These are phyloP conservation scores for Candida piceae DNA, from an alignment of 805 yeast species.

Conservation along the genomic window DNA sequence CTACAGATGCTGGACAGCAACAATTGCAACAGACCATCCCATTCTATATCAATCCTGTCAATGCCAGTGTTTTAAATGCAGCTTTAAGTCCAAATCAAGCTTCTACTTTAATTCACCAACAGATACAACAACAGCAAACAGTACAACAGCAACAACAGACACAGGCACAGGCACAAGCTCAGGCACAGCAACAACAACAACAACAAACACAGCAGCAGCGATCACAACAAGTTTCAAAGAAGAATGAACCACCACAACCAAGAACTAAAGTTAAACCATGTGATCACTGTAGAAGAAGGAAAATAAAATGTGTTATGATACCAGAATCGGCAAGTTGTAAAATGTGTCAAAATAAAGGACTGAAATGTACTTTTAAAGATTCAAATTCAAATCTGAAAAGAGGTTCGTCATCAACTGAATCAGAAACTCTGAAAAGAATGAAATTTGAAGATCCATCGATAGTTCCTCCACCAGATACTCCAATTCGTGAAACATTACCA, in stretches of 20 bases:
- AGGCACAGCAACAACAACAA: background rate
- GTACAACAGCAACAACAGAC: too few relatives aligned
- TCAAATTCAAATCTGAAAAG: conserved; percentile 39
- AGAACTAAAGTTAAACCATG: conserved; percentile 56
- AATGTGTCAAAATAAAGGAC: conserved; percentile 69
- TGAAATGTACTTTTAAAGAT: conserved; percentile 72
- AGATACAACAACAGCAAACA: too few relatives aligned
- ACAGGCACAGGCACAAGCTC: too few relatives aligned
- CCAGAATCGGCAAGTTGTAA: conserved; percentile 63
- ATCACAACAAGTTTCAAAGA: conserved; percentile 2
- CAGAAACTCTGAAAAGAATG: conserved; percentile 24
- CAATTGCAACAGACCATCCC: background rate
- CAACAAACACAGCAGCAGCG: background rate
- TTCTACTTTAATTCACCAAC: too few relatives aligned
- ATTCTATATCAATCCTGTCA: background rate
- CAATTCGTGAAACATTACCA: conserved; percentile 51
- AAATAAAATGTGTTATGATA: conserved; percentile 69
- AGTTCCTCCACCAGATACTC: conserved; percentile 34
- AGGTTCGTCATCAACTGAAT: conserved; percentile 27
- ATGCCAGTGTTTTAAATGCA: too few relatives aligned
- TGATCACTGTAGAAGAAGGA: conserved; percentile 78
- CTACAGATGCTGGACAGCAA: too few relatives aligned
- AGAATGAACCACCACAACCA: conserved; percentile 34
- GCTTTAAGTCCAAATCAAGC: conserved; percentile 4
- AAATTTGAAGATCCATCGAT: conserved; percentile 30